These are phyloP conservation scores for Ustilago loliicola DNA, from an alignment of 1,284 basidiomycete species.

Conservation along the genomic window DNA sequence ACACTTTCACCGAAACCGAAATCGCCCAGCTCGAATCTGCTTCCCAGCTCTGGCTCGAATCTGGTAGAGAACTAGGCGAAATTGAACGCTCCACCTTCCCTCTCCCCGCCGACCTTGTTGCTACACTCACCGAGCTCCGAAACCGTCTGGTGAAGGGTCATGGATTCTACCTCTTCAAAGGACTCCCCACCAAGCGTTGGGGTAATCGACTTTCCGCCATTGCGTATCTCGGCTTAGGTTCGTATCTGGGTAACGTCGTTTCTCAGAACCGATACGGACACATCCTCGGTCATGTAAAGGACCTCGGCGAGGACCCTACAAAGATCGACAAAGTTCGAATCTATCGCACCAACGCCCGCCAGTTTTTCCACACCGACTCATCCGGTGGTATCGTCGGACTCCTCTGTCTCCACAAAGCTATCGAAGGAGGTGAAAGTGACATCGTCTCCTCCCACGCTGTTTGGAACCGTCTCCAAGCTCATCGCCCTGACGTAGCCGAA, in stretches of 20 bases:
- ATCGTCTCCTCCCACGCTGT: slow-evolving; percentile 72
- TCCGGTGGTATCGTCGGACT: slow-evolving; percentile 71
- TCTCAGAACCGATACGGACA: slow-evolving; percentile 72
- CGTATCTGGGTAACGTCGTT: slow-evolving; percentile 70
- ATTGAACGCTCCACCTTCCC: slow-evolving; percentile 65
- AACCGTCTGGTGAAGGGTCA: slow-evolving; percentile 56
- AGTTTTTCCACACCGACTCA: slow-evolving; percentile 71
- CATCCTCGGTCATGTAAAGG: slow-evolving; percentile 72
- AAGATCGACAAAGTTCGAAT: slow-evolving; percentile 72
- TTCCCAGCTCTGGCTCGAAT: slow-evolving; percentile 51
- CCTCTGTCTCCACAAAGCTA: slow-evolving; percentile 72
- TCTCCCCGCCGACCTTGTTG: slow-evolving; percentile 50
- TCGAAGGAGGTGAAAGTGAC: slow-evolving; percentile 72
- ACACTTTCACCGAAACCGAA: slow-evolving; percentile 51
- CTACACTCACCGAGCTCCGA: slow-evolving; percentile 46
- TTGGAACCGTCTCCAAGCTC: slow-evolving; percentile 72
- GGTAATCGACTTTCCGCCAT: slow-evolving; percentile 69
- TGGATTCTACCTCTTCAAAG: slow-evolving; percentile 72
- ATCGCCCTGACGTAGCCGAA: slow-evolving; percentile 72
- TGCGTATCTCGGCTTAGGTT: slow-evolving; percentile 72
- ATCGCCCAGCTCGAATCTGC: slow-evolving; percentile 58
- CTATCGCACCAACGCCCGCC: slow-evolving; percentile 72
- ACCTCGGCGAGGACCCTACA: slow-evolving; percentile 72
- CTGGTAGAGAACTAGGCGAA: slow-evolving; percentile 57
- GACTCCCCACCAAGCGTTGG: slow-evolving; percentile 71